These are phyloP conservation scores for Epichloe aotearoae DNA, from an alignment of 2,329 filamentous ascomycete genomes.

Conservation along the genomic window DNA sequence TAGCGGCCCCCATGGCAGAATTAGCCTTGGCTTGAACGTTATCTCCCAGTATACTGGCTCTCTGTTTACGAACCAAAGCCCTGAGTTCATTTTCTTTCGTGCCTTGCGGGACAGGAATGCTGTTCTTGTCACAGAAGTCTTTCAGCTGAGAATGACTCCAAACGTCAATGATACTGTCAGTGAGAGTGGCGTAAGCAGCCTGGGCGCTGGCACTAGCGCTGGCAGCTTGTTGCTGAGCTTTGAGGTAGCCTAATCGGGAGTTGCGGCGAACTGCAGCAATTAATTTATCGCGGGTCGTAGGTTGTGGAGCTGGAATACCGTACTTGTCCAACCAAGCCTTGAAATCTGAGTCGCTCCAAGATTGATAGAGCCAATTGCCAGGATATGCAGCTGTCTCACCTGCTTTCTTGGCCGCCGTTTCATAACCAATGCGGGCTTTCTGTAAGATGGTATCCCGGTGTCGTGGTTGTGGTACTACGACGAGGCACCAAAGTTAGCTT, in stretches of 20 bases:
- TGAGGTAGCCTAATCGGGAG: slow-evolving; percentile 64
- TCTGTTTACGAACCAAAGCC: slow-evolving; percentile 79
- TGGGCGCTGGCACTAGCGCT: slow-evolving; percentile 52
- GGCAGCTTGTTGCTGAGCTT: slow-evolving; percentile 46
- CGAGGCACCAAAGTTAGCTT: neutral
- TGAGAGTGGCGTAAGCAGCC: slow-evolving; percentile 59
- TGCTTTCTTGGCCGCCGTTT: slow-evolving; percentile 56
- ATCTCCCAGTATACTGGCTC: slow-evolving; percentile 57
- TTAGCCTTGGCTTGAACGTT: slow-evolving; percentile 43
- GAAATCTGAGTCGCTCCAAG: slow-evolving; percentile 86
- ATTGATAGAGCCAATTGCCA: slow-evolving; percentile 83
- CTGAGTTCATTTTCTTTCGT: slow-evolving; percentile 82
- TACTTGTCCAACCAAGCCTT: slow-evolving; percentile 88
- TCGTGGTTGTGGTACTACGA: slow-evolving; percentile 64
- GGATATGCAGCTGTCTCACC: slow-evolving; percentile 78
- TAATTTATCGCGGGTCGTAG: slow-evolving; percentile 70
- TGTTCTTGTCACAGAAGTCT: slow-evolving; percentile 84
- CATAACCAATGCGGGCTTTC: slow-evolving; percentile 69
- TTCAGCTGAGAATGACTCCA: slow-evolving; percentile 88
- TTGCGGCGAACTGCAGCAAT: slow-evolving; percentile 85
- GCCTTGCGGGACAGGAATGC: slow-evolving; percentile 75
- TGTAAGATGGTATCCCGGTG: slow-evolving; percentile 71
- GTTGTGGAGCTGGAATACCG: slow-evolving; percentile 76
- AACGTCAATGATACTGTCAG: slow-evolving; percentile 72
- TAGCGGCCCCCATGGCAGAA: slow-evolving; percentile 56